Evolutionary conservation across 1,284 basidiomycete species (phyloP).

Genomic region (Fomitiporia mediterranea): DNA sequence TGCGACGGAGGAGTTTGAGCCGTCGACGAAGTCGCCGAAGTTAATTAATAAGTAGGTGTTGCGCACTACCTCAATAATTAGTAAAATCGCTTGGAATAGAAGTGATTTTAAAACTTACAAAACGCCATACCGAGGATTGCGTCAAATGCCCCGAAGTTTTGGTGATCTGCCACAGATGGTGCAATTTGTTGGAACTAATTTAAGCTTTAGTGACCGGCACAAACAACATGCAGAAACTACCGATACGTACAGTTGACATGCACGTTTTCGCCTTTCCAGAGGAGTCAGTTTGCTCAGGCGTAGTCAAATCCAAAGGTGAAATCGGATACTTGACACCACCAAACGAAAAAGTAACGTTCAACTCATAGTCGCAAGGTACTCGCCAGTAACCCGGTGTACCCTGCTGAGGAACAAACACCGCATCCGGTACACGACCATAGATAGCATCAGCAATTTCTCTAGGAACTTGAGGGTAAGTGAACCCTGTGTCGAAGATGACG

Average conservation of each 20-base stretch:
- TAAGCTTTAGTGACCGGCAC: slow-evolving; percentile 17
- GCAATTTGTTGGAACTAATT: slow-evolving; percentile 25
- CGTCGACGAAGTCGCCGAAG: slow-evolving; percentile 27
- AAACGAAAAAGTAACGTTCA: slow-evolving; percentile 24
- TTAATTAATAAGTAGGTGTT: slow-evolving; percentile 25
- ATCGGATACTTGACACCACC: slow-evolving; percentile 23
- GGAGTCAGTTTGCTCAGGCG: neutral
- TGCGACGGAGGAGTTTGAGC: slow-evolving; percentile 21
- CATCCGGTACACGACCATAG: slow-evolving; percentile 25
- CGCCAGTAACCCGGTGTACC: slow-evolving; percentile 21
- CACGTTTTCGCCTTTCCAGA: slow-evolving; percentile 14
- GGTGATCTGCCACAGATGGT: slow-evolving; percentile 12
- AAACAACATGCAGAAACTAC: neutral
- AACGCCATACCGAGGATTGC: slow-evolving; percentile 26
- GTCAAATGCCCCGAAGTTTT: slow-evolving; percentile 22
- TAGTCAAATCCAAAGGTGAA: slow-evolving; percentile 23
- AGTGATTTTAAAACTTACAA: slow-evolving; percentile 18
- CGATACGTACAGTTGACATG: slow-evolving; percentile 20
- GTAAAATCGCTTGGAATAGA: neutral
- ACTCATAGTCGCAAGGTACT: slow-evolving; percentile 26
- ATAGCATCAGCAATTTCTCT: slow-evolving; percentile 24
- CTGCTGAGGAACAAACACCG: slow-evolving; percentile 17
- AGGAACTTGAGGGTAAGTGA: slow-evolving; percentile 24
- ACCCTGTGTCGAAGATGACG: slow-evolving; percentile 23
- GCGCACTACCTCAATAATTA: slow-evolving; percentile 18